Conservation (phyloP, 768 basidiomycete genomes). For the Candolleomyces eurysporus region DNA sequence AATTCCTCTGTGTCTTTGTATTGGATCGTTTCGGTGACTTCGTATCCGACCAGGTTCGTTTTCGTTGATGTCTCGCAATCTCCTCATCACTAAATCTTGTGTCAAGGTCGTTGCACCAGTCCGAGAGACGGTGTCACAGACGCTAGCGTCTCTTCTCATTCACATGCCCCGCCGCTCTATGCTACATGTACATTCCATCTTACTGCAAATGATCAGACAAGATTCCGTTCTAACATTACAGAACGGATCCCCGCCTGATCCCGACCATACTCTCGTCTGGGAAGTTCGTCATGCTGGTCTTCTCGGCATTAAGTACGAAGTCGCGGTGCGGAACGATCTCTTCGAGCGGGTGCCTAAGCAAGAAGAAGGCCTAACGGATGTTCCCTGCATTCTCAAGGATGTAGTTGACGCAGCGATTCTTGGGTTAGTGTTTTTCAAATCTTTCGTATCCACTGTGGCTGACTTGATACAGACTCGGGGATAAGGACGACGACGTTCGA, state of each 20-base stretch:
- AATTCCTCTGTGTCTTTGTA: slow-evolving; percentile 85
- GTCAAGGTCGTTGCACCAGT: slow-evolving; percentile 87
- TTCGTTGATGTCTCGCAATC: background rate
- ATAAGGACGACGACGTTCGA: slow-evolving; percentile 94
- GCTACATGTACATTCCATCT: slow-evolving; percentile 73
- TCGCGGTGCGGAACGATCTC: slow-evolving; percentile 87
- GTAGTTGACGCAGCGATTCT: slow-evolving; percentile 90
- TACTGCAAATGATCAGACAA: slow-evolving; percentile 94
- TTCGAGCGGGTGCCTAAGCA: slow-evolving; percentile 47
- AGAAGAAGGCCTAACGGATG: slow-evolving; percentile 32
- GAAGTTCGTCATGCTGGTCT: slow-evolving; percentile 98
- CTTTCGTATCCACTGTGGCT: slow-evolving; percentile 2
- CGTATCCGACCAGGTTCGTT: slow-evolving; percentile 77
- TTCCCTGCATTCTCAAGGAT: slow-evolving; percentile 60
- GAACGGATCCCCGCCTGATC: slow-evolving; percentile 17
- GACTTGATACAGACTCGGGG: slow-evolving; percentile 60
- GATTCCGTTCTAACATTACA: slow-evolving; percentile 52
- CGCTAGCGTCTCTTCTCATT: slow-evolving; percentile 82
- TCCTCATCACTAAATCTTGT: slow-evolving; percentile 1
- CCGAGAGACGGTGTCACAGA: slow-evolving; percentile 93
- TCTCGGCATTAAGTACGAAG: slow-evolving; percentile 96
- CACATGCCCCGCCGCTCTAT: slow-evolving; percentile 86
- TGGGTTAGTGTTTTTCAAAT: slow-evolving; percentile 56
- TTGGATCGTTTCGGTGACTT: slow-evolving; percentile 99
- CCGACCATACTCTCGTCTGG: slow-evolving; percentile 75